Evolutionary conservation across 1,284 basidiomycete genomes (phyloP), one percentile per base, ranked within the genome.

Genomic region (Rhodotorula sp.): DNA sequence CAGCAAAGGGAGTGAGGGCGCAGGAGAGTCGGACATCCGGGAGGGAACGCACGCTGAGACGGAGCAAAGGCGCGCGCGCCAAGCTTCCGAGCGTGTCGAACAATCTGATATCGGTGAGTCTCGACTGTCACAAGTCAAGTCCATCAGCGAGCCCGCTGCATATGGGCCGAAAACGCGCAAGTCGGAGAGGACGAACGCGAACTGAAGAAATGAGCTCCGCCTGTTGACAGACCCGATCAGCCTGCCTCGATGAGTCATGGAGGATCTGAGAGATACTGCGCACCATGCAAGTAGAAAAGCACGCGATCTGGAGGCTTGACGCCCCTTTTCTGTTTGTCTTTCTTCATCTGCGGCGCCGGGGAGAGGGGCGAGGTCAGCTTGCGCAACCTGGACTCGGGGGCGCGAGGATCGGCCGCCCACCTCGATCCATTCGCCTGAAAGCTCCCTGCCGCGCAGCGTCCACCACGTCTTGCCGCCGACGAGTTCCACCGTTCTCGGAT

Each of bases 181-280:
- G n/a, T 3, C 2, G 14, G 5, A 0, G n/a, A 17, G 14, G 77
- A 60, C 69, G 42, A 2, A 67, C 69, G 75, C 1, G 78, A 68
- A 24, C 62, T 68, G 76, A 82, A 82, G 78, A 82, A 82, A 76
- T 81, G 81, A 0, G 81, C 81, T 3, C 82, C 82, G 30, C 81
- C 81, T 79, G 62, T 24, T 7, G 20, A 6, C 20, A 22, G 18
- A 17, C 7, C n/a, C 7, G 26, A 10, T 51, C 51, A 57, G 60
- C 2, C 17, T 6, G 29, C 45, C 55, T 49, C 18, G 8, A 15
- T 30, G 5, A 12, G 2, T 26, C 17, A 60, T 5, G 24, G 29
- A 45, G 8, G 7, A 29, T 6, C 42, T 33, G 51, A n/a, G 24
- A 8, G 14, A 57, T 15, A 18, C 12, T 5, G 33, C 68, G 57